These are phyloP conservation scores for Agastache rugosa DNA, from an alignment of 257 asterid genomes.

Conservation along the genomic window DNA sequence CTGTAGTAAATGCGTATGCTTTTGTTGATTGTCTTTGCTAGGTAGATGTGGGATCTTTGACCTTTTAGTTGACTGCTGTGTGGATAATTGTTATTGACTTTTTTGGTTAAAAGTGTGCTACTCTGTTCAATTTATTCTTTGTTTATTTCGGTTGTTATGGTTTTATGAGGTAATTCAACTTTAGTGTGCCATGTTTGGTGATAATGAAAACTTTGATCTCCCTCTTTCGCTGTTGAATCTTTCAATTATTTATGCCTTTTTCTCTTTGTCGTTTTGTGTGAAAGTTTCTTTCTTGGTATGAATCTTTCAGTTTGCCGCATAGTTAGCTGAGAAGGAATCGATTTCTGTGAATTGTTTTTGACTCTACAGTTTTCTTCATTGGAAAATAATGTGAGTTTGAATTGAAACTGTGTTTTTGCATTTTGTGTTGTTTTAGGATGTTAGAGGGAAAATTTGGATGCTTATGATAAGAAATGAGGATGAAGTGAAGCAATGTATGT, in stretches of 20 bases:
- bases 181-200: constrained; percentile 6
- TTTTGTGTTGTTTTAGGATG: background rate
- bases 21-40: constrained; percentile 31
- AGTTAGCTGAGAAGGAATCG: constrained; percentile 1
- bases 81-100: constrained; percentile 29
- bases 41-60: constrained; percentile 30
- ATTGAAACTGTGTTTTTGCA: background rate
- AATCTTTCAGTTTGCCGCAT: background rate
- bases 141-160: constrained; percentile 23
- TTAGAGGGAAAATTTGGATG: constrained; percentile 3
- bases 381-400: background rate
- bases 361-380: background rate
- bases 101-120: constrained; percentile 23
- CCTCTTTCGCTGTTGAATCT: constrained; percentile 21
- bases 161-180: constrained; percentile 28
- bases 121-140: constrained; percentile 22
- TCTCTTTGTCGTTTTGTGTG: constrained; percentile 5
- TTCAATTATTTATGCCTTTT: constrained; percentile 7
- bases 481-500: background rate
- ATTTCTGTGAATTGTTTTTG: constrained; percentile 3
- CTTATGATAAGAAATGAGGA: background rate
- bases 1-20: constrained; percentile 26
- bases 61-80: constrained; percentile 35
- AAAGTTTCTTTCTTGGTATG: constrained; percentile 5
- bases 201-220: background rate